Evolutionary conservation across 2,329 filamentous ascomycete genomes (phyloP).

Genomic region (Botrytis fragariae): DNA sequence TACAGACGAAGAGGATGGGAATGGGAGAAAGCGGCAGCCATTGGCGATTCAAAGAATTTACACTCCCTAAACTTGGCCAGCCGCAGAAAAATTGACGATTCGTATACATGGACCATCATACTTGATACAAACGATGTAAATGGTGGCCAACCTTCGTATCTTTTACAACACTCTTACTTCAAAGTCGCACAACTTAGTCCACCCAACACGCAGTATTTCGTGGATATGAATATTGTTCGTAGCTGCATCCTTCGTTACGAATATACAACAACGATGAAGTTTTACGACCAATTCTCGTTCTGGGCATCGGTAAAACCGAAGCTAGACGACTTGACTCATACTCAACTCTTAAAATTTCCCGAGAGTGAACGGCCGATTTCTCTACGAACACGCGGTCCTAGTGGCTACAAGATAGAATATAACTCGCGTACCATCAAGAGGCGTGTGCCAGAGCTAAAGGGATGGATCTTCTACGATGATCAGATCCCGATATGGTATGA

Average conservation of each 20-base stretch:
- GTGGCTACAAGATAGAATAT: neutral
- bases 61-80: neutral
- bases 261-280: neutral
- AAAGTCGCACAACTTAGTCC: neutral
- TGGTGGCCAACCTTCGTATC: neutral
- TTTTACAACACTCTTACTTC: neutral
- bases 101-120: neutral
- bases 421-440: neutral
- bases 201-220: neutral
- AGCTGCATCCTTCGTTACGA: neutral
- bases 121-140: neutral
- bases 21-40: neutral
- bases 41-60: neutral
- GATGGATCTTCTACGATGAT: neutral
- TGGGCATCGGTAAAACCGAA: neutral
- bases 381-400: neutral
- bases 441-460: neutral
- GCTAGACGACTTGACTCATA: neutral
- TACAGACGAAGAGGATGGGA: neutral
- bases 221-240: neutral
- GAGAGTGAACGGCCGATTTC: neutral
- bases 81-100: neutral
- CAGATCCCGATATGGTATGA: neutral
- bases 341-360: neutral
- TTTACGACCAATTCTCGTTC: neutral